phyloP scores from a whole-genome alignment of 345 rosid genomes.

The Citrus mangshanensis region DNA sequence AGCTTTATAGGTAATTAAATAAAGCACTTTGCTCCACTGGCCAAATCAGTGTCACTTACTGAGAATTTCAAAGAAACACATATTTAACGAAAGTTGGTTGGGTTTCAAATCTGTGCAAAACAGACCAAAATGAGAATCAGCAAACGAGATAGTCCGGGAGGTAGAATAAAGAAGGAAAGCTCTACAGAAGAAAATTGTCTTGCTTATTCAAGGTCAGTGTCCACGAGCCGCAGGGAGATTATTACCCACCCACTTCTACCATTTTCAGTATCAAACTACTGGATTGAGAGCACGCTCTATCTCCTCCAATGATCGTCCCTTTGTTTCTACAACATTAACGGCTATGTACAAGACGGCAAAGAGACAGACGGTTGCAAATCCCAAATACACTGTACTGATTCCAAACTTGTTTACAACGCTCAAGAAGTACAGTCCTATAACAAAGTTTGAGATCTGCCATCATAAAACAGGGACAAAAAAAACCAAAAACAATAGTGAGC shows the following conservation, averaged over 20 bases:
- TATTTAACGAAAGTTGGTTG: not conserved
- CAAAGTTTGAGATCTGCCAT: constrained; percentile 81
- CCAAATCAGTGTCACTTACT: not conserved
- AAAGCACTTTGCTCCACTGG: not conserved
- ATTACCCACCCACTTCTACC: constrained; percentile 1
- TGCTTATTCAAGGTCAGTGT: not conserved
- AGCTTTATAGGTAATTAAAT: not conserved
- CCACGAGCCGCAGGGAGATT: constrained; percentile 8
- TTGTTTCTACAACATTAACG: constrained; percentile 82
- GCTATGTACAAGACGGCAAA: constrained; percentile 82
- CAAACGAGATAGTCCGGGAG: not conserved
- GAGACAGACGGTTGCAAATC: constrained; percentile 72
- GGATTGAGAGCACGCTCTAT: constrained; percentile 82
- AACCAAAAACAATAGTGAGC: not conserved
- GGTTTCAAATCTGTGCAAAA: not conserved
- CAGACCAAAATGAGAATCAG: not conserved
- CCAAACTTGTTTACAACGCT: constrained; percentile 88
- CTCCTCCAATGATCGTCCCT: constrained; percentile 94
- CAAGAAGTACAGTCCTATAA: constrained; percentile 88
- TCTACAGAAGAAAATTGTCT: not conserved
- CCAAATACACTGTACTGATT: constrained; percentile 87
- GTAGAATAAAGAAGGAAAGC: not conserved
- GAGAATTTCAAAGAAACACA: not conserved
- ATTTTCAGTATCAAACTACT: constrained; percentile 21
- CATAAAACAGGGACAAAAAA: not conserved